These are phyloP conservation scores for Pulveroboletus ravenelii DNA, from an alignment of 768 basidiomycete genomes.

Conservation along the genomic window DNA sequence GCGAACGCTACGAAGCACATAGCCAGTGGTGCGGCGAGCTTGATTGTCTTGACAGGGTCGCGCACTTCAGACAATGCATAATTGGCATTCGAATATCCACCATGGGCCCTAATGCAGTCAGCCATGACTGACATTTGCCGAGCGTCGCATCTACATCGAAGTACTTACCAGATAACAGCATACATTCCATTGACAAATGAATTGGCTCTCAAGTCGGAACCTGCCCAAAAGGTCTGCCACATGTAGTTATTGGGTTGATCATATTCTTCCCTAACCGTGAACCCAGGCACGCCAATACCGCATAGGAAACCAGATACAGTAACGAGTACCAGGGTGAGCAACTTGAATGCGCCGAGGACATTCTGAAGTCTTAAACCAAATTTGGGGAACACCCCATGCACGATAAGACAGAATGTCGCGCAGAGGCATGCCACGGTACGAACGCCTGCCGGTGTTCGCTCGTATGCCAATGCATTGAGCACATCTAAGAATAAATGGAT, in stretches of 20 bases:
- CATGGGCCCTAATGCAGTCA: slow-evolving; percentile 50
- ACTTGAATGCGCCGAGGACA: slow-evolving; percentile 55
- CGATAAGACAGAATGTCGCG: slow-evolving; percentile 50
- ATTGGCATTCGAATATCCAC: slow-evolving; percentile 72
- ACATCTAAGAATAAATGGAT: slow-evolving; percentile 52
- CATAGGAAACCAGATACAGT: slow-evolving; percentile 51
- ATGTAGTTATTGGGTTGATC: slow-evolving; percentile 52
- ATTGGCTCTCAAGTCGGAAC: slow-evolving; percentile 50
- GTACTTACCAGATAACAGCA: slow-evolving; percentile 65
- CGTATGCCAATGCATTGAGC: slow-evolving; percentile 47
- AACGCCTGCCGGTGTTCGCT: slow-evolving; percentile 42
- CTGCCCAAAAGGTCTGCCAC: slow-evolving; percentile 63
- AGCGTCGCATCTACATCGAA: neutral
- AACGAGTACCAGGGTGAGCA: slow-evolving; percentile 50
- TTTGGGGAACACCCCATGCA: slow-evolving; percentile 51
- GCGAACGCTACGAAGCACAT: slow-evolving; percentile 54
- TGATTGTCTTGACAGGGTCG: slow-evolving; percentile 54
- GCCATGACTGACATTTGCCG: neutral
- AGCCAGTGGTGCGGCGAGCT: slow-evolving; percentile 63
- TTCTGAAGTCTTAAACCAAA: slow-evolving; percentile 64
- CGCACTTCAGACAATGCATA: slow-evolving; percentile 68
- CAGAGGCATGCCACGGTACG: slow-evolving; percentile 54
- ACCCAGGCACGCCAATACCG: slow-evolving; percentile 45
- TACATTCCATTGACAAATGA: slow-evolving; percentile 62
- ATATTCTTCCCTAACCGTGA: slow-evolving; percentile 46